Evolutionary conservation across 768 basidiomycete species (phyloP).

Genomic region (Trametopsis cervina): DNA sequence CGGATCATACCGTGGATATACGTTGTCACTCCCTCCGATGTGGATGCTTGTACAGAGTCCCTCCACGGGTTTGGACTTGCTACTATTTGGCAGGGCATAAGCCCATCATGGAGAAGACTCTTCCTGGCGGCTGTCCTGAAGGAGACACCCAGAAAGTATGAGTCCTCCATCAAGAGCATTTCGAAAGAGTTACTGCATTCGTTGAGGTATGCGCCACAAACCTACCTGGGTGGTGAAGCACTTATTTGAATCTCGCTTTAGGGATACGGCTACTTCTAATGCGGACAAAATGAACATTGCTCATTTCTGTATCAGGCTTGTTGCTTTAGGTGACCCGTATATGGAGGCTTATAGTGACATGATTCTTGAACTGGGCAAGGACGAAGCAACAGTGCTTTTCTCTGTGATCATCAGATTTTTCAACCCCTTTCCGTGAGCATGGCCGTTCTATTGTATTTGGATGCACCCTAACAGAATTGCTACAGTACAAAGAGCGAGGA

Average conservation of each 20-base stretch:
- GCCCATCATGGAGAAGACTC: background rate
- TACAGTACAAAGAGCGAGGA: background rate
- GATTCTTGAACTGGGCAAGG: background rate
- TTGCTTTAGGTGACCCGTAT: background rate
- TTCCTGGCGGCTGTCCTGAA: background rate
- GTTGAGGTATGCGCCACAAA: no score
- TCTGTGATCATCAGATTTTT: background rate
- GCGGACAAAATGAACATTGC: background rate
- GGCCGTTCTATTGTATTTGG: background rate
- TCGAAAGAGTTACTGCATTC: no score
- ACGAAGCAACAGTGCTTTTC: background rate
- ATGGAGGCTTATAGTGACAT: background rate
- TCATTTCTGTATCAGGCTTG: background rate
- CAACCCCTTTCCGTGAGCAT: constrained; percentile 4
- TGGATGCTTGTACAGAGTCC: background rate
- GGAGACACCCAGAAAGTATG: no score
- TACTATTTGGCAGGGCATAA: background rate
- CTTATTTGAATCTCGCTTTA: background rate
- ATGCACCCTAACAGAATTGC: background rate
- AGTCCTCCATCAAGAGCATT: no score
- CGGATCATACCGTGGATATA: background rate
- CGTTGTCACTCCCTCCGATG: background rate
- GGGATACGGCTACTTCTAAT: background rate
- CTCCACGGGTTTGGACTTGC: background rate
- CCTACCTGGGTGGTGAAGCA: no score